These are phyloP conservation scores for Fagus sylvatica DNA, from an alignment of 306 rosid species.

Conservation along the genomic window DNA sequence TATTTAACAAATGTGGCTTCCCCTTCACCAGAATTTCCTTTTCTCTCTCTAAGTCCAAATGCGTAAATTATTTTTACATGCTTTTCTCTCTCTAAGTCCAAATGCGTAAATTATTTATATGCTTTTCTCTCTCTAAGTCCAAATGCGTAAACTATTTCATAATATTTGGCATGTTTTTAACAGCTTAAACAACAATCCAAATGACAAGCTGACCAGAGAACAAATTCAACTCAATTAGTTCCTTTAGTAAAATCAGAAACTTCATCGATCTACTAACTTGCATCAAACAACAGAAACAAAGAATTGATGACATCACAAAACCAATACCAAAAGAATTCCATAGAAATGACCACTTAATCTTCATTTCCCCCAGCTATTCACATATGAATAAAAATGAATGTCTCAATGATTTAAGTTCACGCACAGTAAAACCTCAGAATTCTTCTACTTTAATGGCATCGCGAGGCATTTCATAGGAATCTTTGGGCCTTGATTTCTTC, in stretches of 20 bases:
- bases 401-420: not conserved
- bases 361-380: not conserved
- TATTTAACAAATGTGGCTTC: no score
- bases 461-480: slow-evolving; percentile 52
- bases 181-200: no score
- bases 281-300: not conserved
- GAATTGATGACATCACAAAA: not conserved
- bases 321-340: not conserved
- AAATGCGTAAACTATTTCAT: no score
- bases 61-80: no score
- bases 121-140: no score
- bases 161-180: no score
- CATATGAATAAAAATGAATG: not conserved
- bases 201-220: no score
- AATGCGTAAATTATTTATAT: no score
- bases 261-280: not conserved
- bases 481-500: slow-evolving; percentile 51
- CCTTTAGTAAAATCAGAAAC: not conserved
- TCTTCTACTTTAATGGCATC: slow-evolving; percentile 37
- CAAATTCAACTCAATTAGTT: not conserved
- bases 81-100: no score
- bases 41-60: no score
- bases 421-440: slow-evolving; percentile 26
- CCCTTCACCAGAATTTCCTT: no score
- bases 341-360: not conserved